Conservation (phyloP, 352 stramenopile genomes). For the Phytopythium vexans region DNA sequence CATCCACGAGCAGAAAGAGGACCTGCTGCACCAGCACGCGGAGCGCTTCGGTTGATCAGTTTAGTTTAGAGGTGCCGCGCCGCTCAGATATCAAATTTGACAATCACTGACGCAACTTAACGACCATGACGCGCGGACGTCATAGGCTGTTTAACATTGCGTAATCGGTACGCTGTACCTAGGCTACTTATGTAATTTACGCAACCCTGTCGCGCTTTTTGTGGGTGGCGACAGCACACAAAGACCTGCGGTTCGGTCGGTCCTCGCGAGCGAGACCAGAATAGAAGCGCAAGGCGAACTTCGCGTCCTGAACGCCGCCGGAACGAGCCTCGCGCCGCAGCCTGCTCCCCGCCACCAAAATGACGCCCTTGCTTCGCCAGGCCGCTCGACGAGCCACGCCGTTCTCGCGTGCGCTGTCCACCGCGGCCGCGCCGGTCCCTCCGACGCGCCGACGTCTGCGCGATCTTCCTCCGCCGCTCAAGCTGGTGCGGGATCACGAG, state of each 20-base stretch:
- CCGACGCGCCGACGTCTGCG: constrained; percentile 51
- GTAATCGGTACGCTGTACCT: no score
- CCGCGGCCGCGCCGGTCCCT: constrained; percentile 32
- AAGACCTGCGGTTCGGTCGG: no score
- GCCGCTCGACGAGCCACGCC: constrained; percentile 12
- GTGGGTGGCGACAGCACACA: no score
- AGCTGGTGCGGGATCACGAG: constrained; percentile 42
- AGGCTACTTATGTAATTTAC: no score
- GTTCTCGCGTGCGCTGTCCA: constrained; percentile 26
- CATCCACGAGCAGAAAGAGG: constrained; percentile 56
- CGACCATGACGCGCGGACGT: no score
- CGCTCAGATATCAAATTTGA: no score
- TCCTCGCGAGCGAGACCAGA: no score
- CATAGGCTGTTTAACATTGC: no score
- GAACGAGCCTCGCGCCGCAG: no score
- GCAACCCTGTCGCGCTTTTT: no score
- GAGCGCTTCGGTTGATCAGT: constrained; percentile 38
- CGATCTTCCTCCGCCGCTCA: constrained; percentile 71
- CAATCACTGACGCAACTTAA: no score
- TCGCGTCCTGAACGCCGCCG: no score
- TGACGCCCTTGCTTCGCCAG: constrained; percentile 33
- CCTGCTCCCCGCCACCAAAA: neutral
- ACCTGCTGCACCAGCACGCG: constrained; percentile 49
- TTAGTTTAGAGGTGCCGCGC: neutral
- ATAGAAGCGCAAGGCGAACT: neutral